These are phyloP conservation scores for Malassezia obtusa DNA, from an alignment of 1,284 basidiomycete species.

Conservation along the genomic window DNA sequence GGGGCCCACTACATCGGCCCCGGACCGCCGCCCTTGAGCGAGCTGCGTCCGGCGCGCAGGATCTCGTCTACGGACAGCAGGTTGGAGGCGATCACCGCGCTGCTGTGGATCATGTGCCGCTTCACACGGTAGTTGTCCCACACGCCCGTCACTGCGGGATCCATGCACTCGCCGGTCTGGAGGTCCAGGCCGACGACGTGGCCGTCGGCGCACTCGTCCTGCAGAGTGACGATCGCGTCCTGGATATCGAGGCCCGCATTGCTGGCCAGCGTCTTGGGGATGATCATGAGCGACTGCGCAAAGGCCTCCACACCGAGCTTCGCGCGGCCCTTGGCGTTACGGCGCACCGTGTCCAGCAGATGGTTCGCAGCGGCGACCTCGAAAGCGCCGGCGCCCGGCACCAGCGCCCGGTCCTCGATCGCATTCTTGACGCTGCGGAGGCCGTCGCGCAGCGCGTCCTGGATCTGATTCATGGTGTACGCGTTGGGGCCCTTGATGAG, in stretches of 20 bases:
- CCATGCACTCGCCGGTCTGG: slow-evolving; percentile 87
- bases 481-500: slow-evolving; percentile 80
- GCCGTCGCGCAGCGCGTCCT: slow-evolving; percentile 92
- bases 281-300: slow-evolving; percentile 84
- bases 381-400: slow-evolving; percentile 94
- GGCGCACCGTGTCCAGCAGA: slow-evolving; percentile 64
- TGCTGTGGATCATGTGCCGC: slow-evolving; percentile 91
- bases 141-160: slow-evolving; percentile 85
- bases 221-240: slow-evolving; percentile 80
- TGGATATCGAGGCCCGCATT: slow-evolving; percentile 98
- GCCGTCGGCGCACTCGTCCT: slow-evolving; percentile 77
- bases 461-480: slow-evolving; percentile 91
- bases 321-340: slow-evolving; percentile 79
- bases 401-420: slow-evolving; percentile 74
- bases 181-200: slow-evolving; percentile 76
- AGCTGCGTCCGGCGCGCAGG: slow-evolving; percentile 63
- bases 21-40: slow-evolving; percentile 26
- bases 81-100: slow-evolving; percentile 95
- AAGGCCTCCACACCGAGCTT: slow-evolving; percentile 98
- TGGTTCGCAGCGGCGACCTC: slow-evolving; percentile 86
- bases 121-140: slow-evolving; percentile 99
- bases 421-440: slow-evolving; percentile 94
- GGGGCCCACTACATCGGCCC: background rate
- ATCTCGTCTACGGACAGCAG: slow-evolving; percentile 92
- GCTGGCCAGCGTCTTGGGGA: slow-evolving; percentile 90